Percentiles rank a stretch among this genome's conserved stretches.
These are phyloP conservation scores for Musa itinerans DNA, from an alignment of 176 grass and related monocot genomes.

Conservation along the genomic window DNA sequence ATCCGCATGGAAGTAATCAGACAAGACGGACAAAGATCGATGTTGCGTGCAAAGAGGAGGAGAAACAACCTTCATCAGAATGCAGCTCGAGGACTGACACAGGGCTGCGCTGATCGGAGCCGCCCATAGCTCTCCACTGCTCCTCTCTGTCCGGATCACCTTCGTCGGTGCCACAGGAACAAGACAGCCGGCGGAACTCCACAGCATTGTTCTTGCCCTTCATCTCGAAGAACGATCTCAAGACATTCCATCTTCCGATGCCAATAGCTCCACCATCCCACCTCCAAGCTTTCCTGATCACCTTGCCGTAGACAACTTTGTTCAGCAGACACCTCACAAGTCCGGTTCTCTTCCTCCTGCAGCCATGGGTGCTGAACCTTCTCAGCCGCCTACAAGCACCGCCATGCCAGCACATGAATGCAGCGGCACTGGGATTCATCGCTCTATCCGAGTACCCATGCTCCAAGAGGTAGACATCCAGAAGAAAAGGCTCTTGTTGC, in stretches of 20 bases:
- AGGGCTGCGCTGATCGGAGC: constrained; percentile 71
- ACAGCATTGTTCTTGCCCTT: not conserved
- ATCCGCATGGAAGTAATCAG: not conserved
- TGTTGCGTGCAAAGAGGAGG: not conserved
- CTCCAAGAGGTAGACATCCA: constrained; percentile 46
- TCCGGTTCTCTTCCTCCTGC: constrained; percentile 22
- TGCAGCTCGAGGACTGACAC: constrained; percentile 80
- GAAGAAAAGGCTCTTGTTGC: constrained; percentile 88
- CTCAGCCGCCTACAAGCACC: constrained; percentile 42
- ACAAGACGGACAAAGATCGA: not conserved
- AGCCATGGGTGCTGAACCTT: constrained; percentile 43
- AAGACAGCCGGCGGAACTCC: constrained; percentile 39
- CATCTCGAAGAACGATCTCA: constrained; percentile 20
- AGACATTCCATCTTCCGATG: not conserved
- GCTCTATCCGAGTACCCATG: constrained; percentile 23
- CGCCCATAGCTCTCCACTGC: constrained; percentile 24
- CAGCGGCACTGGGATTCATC: constrained; percentile 13
- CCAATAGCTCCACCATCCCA: not conserved
- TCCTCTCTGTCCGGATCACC: not conserved
- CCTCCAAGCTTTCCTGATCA: constrained; percentile 12
- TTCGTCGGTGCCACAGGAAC: constrained; percentile 13
- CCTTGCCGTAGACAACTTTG: constrained; percentile 24
- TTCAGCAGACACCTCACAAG: constrained; percentile 7
- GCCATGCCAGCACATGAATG: constrained; percentile 20
- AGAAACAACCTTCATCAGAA: constrained; percentile 37